Percentiles rank a stretch among this genome's conserved stretches.
phyloP scores from a whole-genome alignment of 2,329 filamentous ascomycete genomes.

The Xylaria sp. region DNA sequence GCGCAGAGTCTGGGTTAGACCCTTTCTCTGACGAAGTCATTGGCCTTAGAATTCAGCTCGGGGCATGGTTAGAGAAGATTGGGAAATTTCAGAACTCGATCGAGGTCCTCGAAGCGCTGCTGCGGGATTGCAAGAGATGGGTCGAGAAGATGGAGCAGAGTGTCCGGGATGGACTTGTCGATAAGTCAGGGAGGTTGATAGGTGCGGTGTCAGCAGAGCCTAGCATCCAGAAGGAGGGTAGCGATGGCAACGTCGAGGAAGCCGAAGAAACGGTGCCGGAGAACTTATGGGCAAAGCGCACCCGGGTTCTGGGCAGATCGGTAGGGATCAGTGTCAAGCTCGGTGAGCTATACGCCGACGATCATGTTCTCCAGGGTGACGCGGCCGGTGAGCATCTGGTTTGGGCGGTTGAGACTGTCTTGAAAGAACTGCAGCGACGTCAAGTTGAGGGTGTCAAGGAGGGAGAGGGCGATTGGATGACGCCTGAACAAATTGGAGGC shows the following conservation, averaged over 20 bases:
- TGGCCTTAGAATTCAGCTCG: slow-evolving; percentile 86
- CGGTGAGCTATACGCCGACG: slow-evolving; percentile 81
- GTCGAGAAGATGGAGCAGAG: slow-evolving; percentile 64
- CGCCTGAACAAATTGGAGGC: slow-evolving; percentile 76
- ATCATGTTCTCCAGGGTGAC: slow-evolving; percentile 78
- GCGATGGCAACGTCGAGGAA: slow-evolving; percentile 26
- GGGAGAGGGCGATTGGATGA: slow-evolving; percentile 78
- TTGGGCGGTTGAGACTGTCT: slow-evolving; percentile 82
- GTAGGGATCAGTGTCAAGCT: slow-evolving; percentile 85
- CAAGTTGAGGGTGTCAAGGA: slow-evolving; percentile 74
- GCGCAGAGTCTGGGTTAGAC: slow-evolving; percentile 80
- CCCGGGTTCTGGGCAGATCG: slow-evolving; percentile 76
- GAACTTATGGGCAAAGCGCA: slow-evolving; percentile 67
- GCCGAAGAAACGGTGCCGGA: slow-evolving; percentile 55
- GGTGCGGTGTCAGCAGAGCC: slow-evolving; percentile 30
- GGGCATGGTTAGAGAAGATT: slow-evolving; percentile 81
- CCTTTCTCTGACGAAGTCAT: slow-evolving; percentile 91
- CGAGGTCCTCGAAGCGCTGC: slow-evolving; percentile 81
- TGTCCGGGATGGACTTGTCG: slow-evolving; percentile 59
- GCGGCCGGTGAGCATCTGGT: slow-evolving; percentile 79
- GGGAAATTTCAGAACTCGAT: slow-evolving; percentile 76
- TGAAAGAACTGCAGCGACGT: slow-evolving; percentile 79
- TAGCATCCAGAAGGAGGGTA: slow-evolving; percentile 32
- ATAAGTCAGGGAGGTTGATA: slow-evolving; percentile 53
- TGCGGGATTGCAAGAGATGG: slow-evolving; percentile 74